Evolutionary conservation across 78 protist genomes (phyloP), one percentile per base, ranked within the genome.

Genomic region (Polysphondylium violaceum): DNA sequence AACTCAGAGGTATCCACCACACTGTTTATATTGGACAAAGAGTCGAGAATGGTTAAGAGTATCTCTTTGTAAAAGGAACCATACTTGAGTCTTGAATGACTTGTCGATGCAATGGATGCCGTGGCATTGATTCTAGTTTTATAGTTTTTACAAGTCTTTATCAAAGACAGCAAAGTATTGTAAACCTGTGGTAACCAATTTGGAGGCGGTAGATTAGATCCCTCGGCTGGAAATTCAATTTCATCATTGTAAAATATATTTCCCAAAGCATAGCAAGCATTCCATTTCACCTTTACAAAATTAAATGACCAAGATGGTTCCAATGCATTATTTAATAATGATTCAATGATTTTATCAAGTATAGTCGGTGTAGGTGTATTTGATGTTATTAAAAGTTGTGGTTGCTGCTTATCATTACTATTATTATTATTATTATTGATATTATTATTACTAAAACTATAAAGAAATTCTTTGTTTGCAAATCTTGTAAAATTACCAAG

Each of bases 251-350:
- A 69, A 43, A 83, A 83, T 43, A 83, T 69, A 83, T 83, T 83
- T 14, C 91, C 91, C 21, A 83, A 51, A 19, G 91, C 91, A 69
- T 83, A 83, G 58, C 91, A 83, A 23, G 79, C 79, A 83, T 83
- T 83, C 91, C 91, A 83, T 59, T 83, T 83, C 33, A 83, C 91
- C 50, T 83, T 83, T 12, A 83, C 91, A 83, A 83, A 83, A 71
- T 83, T 83, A 63, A 83, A 83, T 59, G 91, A 83, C 17, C 61
- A 55, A 29, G 91, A 83, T 67, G 79, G 81, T 16, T 83, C 91
- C 21, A 35, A 58, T 3, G 91, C 91, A 58, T 83, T 83, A 11
- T 50, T 59, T 58, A 83, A 74, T 6, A 83, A 36, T 40, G 79
- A 55, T 59, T 67, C 75, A 19, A 83, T 74, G 40, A 83, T 69